These are phyloP conservation scores for Backusella circina DNA, from an alignment of 192 early-diverging fungal species.

Conservation along the genomic window DNA sequence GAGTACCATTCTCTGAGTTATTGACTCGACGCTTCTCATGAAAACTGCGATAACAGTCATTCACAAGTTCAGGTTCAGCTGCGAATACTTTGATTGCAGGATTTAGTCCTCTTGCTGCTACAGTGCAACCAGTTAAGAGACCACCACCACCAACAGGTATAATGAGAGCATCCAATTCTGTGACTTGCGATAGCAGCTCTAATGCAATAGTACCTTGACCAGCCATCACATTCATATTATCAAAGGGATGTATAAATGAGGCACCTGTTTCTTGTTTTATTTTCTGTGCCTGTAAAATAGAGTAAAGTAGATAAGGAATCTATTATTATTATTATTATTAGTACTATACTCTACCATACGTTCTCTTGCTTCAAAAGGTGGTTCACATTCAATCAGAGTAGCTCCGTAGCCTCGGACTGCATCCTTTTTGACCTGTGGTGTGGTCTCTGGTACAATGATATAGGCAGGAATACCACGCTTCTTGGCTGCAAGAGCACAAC, in stretches of 20 bases:
- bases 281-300: conserved; percentile 14
- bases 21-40: neutral
- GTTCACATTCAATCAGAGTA: conserved; percentile 46
- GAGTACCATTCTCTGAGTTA: neutral
- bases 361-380: conserved; percentile 38
- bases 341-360: conserved; percentile 2
- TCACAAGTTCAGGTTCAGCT: conserved; percentile 43
- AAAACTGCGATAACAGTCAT: conserved; percentile 39
- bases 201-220: conserved; percentile 55
- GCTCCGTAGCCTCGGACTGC: conserved; percentile 56
- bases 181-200: conserved; percentile 44
- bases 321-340: neutral
- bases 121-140: conserved; percentile 42
- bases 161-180: conserved; percentile 45
- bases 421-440: conserved; percentile 42
- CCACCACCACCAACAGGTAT: conserved; percentile 54
- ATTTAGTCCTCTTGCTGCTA: conserved; percentile 36
- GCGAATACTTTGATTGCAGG: conserved; percentile 43
- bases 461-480: conserved; percentile 35
- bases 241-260: conserved; percentile 47
- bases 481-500: conserved; percentile 50
- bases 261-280: conserved; percentile 40
- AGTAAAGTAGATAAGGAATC: neutral
- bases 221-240: conserved; percentile 47
- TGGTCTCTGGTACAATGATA: conserved; percentile 45